phyloP scores from a whole-genome alignment of 2,329 filamentous ascomycete species.

The Colletotrichum horii region DNA sequence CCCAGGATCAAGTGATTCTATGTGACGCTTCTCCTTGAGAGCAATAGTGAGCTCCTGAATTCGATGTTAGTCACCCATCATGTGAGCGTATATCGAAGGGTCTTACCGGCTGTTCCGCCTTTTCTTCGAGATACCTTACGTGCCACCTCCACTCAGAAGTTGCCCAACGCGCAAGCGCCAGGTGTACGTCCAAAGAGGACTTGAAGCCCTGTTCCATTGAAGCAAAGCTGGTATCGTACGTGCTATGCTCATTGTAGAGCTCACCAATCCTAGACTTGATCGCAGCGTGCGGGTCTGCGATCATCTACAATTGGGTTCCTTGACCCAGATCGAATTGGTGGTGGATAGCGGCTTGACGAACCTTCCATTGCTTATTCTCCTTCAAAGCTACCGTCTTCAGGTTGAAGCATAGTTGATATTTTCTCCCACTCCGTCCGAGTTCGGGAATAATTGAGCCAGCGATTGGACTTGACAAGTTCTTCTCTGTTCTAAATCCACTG shows the following conservation, averaged over 20 bases:
- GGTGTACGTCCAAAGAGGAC: not conserved
- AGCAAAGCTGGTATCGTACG: slow-evolving; percentile 32
- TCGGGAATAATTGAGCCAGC: slow-evolving; percentile 19
- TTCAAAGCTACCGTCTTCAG: slow-evolving; percentile 29
- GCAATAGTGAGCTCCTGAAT: too few species aligned
- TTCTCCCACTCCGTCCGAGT: slow-evolving; percentile 36
- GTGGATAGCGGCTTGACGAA: slow-evolving; percentile 40
- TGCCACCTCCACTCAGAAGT: slow-evolving; percentile 28
- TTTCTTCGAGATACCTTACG: slow-evolving; percentile 19
- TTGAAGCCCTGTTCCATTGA: slow-evolving; percentile 33
- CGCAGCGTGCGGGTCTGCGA: slow-evolving; percentile 36
- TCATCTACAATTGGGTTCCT: slow-evolving; percentile 44
- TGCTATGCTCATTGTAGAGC: not conserved
- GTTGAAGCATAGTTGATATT: slow-evolving; percentile 41
- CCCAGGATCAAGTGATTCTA: too few species aligned
- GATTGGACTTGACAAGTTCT: slow-evolving; percentile 23
- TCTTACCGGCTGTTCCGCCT: not conserved
- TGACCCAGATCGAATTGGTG: slow-evolving; percentile 43
- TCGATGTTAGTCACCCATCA: too few species aligned
- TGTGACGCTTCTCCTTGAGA: too few species aligned
- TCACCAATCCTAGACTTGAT: slow-evolving; percentile 24
- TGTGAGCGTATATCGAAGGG: too few species aligned
- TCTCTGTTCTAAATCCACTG: slow-evolving; percentile 40
- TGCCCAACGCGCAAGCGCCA: not conserved
- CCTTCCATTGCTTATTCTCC: slow-evolving; percentile 31